phyloP scores from a whole-genome alignment of 768 basidiomycete genomes.

The Amanita pallidorosea region DNA sequence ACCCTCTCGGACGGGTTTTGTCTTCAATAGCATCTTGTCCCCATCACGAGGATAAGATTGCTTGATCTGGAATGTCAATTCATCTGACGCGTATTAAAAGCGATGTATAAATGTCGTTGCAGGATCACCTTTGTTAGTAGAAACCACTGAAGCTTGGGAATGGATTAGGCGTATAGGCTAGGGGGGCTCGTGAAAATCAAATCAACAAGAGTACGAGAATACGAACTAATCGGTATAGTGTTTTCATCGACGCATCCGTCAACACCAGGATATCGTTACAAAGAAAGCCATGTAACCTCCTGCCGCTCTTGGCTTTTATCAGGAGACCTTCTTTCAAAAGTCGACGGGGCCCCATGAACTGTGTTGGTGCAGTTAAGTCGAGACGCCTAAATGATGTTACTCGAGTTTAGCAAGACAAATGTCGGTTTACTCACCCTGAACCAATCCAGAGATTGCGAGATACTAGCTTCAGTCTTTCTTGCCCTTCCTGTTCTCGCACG shows the following conservation, averaged over 20 bases:
- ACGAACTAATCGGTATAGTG: conserved; percentile 77
- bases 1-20: conserved; percentile 47
- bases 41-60: conserved; percentile 67
- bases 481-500: conserved; percentile 75
- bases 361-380: conserved; percentile 85
- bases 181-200: not conserved
- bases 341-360: conserved; percentile 69
- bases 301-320: conserved; percentile 75
- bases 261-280: conserved; percentile 88
- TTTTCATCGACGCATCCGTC: conserved; percentile 59
- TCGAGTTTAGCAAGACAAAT: not conserved
- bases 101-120: not conserved
- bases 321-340: conserved; percentile 74
- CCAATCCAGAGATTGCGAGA: conserved; percentile 84
- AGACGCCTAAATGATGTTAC: conserved; percentile 40
- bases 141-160: conserved; percentile 24
- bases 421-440: conserved; percentile 46
- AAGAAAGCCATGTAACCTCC: conserved; percentile 65
- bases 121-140: conserved; percentile 4
- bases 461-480: conserved; percentile 61
- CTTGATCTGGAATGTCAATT: conserved; percentile 53
- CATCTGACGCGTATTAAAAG: conserved; percentile 32
- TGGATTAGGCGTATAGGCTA: conserved; percentile 73
- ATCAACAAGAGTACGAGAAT: not conserved
- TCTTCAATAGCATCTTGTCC: conserved; percentile 52